phyloP scores from a whole-genome alignment of 768 basidiomycete genomes.

The Clavaria fumosa region DNA sequence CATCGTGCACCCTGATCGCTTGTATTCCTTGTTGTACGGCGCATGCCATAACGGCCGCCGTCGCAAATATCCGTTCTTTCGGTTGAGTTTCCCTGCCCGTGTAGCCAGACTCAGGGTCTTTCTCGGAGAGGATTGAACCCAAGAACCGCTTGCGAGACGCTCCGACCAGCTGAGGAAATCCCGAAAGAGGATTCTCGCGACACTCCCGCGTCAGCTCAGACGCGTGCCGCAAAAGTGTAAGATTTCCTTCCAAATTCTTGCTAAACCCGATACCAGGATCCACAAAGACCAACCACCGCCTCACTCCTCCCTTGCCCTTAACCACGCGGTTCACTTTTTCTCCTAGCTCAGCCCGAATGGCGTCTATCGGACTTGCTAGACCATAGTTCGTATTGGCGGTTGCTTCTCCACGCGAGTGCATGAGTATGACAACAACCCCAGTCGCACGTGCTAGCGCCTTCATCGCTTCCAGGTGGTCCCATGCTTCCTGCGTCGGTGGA shows the following conservation, averaged over 20 bases:
- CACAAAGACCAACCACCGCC: conserved; percentile 77
- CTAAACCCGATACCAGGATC: conserved; percentile 96
- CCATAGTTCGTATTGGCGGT: conserved; percentile 54
- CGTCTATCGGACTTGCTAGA: conserved; percentile 42
- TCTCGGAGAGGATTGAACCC: conserved; percentile 41
- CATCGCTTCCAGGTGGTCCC: conserved; percentile 41
- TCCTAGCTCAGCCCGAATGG: conserved; percentile 59
- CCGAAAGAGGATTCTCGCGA: conserved; percentile 32
- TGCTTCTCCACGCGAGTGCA: conserved; percentile 89
- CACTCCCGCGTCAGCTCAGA: conserved; percentile 26
- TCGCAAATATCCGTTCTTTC: conserved; percentile 61
- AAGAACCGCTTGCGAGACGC: conserved; percentile 77
- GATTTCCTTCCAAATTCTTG: conserved; percentile 63
- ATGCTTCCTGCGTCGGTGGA: conserved; percentile 15
- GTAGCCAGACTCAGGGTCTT: conserved; percentile 16
- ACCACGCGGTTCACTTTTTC: conserved; percentile 49
- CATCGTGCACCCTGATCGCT: conserved; percentile 75
- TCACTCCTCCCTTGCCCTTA: conserved; percentile 50
- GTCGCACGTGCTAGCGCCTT: conserved; percentile 44
- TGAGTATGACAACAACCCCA: conserved; percentile 71
- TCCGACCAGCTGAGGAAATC: conserved; percentile 60
- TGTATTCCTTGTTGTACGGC: conserved; percentile 59
- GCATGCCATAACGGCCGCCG: conserved; percentile 60
- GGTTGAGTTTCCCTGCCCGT: conserved; percentile 41
- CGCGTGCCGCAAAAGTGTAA: conserved; percentile 42